phyloP scores from a whole-genome alignment of 176 grass and related monocot species.

The barley (Hordeum vulgare) region MorexV3_pseudomolecules_assembly NC_058523.1:543847083-543847582 shows the following conservation, averaged over 20 bases:
- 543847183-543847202: not conserved
- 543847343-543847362: not conserved
- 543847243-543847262: not conserved
- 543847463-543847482: not conserved
- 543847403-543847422: not conserved
- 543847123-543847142: not conserved
- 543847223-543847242: not conserved
- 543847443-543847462: not conserved
- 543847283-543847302: not conserved
- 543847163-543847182: not conserved
- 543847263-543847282: not conserved
- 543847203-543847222: not conserved
- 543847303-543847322: not conserved
- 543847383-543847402: not conserved
- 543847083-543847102: not conserved
- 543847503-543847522: not conserved
- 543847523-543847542: slow-evolving; percentile 10
- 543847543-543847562: slow-evolving; percentile 88
- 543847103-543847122: not conserved
- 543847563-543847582: slow-evolving; percentile 87
- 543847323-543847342: not conserved
- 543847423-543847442: not conserved
- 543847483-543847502: not conserved
- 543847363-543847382: not conserved
- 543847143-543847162: not conserved